Percentiles rank a stretch among this genome's conserved stretches.
These are phyloP conservation scores for Sophora flavescens DNA, from an alignment of 306 rosid species.

Conservation along the genomic window DNA sequence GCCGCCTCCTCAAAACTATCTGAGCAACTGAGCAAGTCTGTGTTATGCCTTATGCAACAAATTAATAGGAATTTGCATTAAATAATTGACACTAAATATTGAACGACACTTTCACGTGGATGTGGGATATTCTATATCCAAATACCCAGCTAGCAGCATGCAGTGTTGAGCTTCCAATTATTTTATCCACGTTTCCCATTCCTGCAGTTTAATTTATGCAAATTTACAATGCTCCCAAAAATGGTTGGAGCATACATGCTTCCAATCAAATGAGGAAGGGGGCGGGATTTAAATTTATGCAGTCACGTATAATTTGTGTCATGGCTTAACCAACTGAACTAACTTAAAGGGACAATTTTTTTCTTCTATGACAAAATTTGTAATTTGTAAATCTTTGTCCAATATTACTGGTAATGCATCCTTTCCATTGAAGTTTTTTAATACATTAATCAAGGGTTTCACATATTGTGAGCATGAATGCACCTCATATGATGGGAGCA, in stretches of 20 bases:
- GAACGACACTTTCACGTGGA: slow-evolving; percentile 42
- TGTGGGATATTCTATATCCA: slow-evolving; percentile 20
- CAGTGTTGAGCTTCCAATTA: slow-evolving; percentile 45
- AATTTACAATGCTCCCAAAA: no score
- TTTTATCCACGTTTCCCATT: slow-evolving; percentile 31
- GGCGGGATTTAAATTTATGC: no score
- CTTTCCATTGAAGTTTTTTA: no score
- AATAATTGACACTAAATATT: background rate
- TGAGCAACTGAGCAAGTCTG: background rate
- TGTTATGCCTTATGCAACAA: slow-evolving; percentile 36
- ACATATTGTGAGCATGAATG: background rate
- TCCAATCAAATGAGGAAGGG: no score
- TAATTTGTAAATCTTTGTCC: no score
- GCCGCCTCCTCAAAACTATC: background rate
- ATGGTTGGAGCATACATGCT: background rate
- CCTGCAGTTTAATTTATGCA: slow-evolving; percentile 9
- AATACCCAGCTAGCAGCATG: slow-evolving; percentile 21
- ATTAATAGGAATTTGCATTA: background rate
- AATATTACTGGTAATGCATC: no score
- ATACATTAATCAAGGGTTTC: background rate
- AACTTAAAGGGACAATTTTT: no score
- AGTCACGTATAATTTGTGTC: no score
- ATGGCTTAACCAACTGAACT: no score
- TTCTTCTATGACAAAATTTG: no score
- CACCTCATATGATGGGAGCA: no score